A percentile compares a stretch with the other conserved stretches of the same genome.
phyloP scores from a whole-genome alignment of 1,139 yeast species.

The Yamadazyma triangularis region DNA sequence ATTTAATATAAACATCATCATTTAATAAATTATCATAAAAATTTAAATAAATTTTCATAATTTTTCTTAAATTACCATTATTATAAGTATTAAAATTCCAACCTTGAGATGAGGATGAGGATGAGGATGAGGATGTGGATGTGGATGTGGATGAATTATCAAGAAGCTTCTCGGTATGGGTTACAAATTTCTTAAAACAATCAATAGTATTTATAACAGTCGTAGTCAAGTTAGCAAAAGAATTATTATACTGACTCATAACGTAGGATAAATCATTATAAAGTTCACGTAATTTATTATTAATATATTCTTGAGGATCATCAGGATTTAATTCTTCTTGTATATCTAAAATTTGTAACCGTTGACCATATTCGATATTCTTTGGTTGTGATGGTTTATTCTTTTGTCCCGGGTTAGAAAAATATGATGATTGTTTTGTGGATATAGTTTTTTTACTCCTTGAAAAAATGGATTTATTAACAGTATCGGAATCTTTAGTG shows the following conservation, averaged over 20 bases:
- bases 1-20: conserved; percentile 60
- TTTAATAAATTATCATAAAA: conserved; percentile 64
- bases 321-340: conserved; percentile 25
- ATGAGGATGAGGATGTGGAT: no score
- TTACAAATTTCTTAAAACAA: conserved; percentile 31
- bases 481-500: conserved; percentile 23
- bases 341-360: conserved; percentile 35
- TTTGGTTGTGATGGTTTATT: conserved; percentile 3
- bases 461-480: conserved; percentile 29
- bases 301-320: conserved; percentile 17
- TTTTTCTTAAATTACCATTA: conserved; percentile 41
- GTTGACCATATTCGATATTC: conserved; percentile 18
- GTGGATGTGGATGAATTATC: no score
- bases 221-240: conserved; percentile 53
- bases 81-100: conserved; percentile 39
- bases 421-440: conserved; percentile 36
- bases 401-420: conserved; percentile 9
- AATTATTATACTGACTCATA: conserved; percentile 54
- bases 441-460: conserved; percentile 29
- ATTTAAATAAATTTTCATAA: conserved; percentile 60
- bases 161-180: conserved; percentile 25
- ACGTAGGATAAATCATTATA: conserved; percentile 45
- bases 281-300: conserved; percentile 28
- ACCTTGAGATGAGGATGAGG: conserved; percentile 9
- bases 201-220: conserved; percentile 59